A percentile compares a stretch with the other conserved stretches of the same genome.
phyloP scores from a whole-genome alignment of 2,329 filamentous ascomycete genomes.

The Lanzia echinophila region DNA sequence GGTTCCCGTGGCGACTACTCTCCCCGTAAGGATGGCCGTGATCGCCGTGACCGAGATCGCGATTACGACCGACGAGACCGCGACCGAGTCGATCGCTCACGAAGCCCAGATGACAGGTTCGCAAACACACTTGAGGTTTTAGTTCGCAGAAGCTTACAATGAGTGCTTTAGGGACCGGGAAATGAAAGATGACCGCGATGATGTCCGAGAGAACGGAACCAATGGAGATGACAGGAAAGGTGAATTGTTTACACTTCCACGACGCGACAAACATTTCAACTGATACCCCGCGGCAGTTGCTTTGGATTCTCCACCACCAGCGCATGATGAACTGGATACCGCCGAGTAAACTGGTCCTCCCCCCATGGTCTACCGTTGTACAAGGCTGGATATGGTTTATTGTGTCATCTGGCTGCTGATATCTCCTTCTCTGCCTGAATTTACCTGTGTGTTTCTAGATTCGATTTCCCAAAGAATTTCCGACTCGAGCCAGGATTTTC shows the following conservation, averaged over 20 bases:
- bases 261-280: constrained; percentile 17
- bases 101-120: constrained; percentile 60
- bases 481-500: constrained; percentile 13
- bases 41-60: constrained; percentile 72
- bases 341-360: constrained; percentile 60
- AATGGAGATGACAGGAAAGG: constrained; percentile 91
- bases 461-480: constrained; percentile 18
- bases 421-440: constrained; percentile 26
- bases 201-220: constrained; percentile 67
- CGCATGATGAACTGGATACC: constrained; percentile 92
- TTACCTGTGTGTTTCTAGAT: constrained; percentile 31
- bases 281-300: constrained; percentile 35
- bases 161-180: constrained; percentile 35
- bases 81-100: constrained; percentile 52
- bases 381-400: constrained; percentile 24
- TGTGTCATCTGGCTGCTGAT: constrained; percentile 22
- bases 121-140: constrained; percentile 10
- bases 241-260: constrained; percentile 38
- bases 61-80: constrained; percentile 68
- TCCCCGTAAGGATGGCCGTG: constrained; percentile 81
- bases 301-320: constrained; percentile 72
- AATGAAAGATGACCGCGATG: constrained; percentile 56
- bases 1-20: constrained; percentile 71
- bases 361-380: constrained; percentile 17
- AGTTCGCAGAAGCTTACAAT: not conserved